These are phyloP conservation scores for Botrytis porri DNA, from an alignment of 2,329 filamentous ascomycete genomes.

Conservation along the genomic window DNA sequence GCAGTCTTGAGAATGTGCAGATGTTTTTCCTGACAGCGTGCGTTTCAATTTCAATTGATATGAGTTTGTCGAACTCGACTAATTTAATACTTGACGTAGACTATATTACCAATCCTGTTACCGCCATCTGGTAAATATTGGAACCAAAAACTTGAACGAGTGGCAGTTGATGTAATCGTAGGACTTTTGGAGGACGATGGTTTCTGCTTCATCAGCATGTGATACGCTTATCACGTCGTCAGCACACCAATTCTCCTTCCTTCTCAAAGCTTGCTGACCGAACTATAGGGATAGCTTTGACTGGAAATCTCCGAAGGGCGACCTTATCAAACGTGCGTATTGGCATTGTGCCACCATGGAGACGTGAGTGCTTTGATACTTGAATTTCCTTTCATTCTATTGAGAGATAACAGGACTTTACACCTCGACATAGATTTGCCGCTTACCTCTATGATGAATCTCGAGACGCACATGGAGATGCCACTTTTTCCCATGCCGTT, in stretches of 20 bases:
- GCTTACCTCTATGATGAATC: constrained; percentile 50
- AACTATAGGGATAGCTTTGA: constrained; percentile 43
- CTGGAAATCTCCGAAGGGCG: constrained; percentile 47
- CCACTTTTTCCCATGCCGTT: constrained; percentile 51
- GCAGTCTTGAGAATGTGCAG: constrained; percentile 57
- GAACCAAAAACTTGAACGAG: background rate
- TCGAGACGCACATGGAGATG: constrained; percentile 53
- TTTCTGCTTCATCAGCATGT: constrained; percentile 55
- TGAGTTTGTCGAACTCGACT: background rate
- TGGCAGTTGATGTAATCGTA: constrained; percentile 35
- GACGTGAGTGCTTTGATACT: constrained; percentile 42
- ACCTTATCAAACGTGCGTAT: constrained; percentile 53
- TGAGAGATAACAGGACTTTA: constrained; percentile 36
- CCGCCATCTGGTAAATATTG: constrained; percentile 45
- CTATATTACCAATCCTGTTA: constrained; percentile 54
- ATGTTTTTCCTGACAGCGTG: constrained; percentile 55
- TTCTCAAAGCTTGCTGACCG: background rate
- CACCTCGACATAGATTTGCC: constrained; percentile 58
- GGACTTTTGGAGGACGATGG: constrained; percentile 60
- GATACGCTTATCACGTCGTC: constrained; percentile 56
- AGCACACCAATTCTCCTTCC: background rate
- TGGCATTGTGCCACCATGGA: constrained; percentile 58
- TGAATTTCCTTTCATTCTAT: background rate
- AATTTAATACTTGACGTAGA: constrained; percentile 34
- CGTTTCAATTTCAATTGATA: constrained; percentile 28